phyloP scores from a whole-genome alignment of 2,329 filamentous ascomycete genomes.

The Aspergillus aculeatus region DNA sequence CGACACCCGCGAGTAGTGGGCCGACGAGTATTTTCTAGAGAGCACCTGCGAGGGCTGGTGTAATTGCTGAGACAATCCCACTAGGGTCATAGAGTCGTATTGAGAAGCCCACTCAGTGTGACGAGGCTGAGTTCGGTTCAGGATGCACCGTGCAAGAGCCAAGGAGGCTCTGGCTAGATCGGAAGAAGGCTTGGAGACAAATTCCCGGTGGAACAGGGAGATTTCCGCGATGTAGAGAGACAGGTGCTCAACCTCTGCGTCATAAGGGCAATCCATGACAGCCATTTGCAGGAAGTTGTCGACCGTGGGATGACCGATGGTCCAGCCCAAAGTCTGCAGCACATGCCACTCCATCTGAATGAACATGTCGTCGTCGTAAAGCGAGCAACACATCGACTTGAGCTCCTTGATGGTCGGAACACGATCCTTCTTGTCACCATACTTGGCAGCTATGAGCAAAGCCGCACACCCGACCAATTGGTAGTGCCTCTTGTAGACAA shows the following conservation, averaged over 20 bases:
- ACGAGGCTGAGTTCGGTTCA: constrained; percentile 73
- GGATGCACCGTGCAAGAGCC: constrained; percentile 80
- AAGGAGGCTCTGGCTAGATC: constrained; percentile 86
- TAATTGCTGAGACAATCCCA: constrained; percentile 64
- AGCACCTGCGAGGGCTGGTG: constrained; percentile 67
- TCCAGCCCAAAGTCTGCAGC: constrained; percentile 94
- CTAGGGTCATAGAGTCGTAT: constrained; percentile 53
- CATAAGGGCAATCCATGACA: constrained; percentile 70
- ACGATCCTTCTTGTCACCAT: constrained; percentile 96
- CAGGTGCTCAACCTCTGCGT: constrained; percentile 91
- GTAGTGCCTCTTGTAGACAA: constrained; percentile 99
- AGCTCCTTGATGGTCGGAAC: constrained; percentile 97
- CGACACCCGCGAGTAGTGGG: constrained; percentile 64
- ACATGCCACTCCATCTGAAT: constrained; percentile 99
- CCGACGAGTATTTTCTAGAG: constrained; percentile 66
- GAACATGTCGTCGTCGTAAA: constrained; percentile 99
- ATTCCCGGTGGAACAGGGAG: constrained; percentile 92
- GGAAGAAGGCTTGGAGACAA: constrained; percentile 87
- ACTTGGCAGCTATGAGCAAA: constrained; percentile 95
- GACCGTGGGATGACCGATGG: constrained; percentile 91
- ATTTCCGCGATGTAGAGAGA: constrained; percentile 92
- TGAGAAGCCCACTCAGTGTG: constrained; percentile 70
- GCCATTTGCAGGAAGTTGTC: constrained; percentile 91
- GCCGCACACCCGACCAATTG: constrained; percentile 96
- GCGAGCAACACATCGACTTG: constrained; percentile 97